These are phyloP conservation scores for Calendula officinalis DNA, from an alignment of 129 eudicot species.

Conservation along the genomic window DNA sequence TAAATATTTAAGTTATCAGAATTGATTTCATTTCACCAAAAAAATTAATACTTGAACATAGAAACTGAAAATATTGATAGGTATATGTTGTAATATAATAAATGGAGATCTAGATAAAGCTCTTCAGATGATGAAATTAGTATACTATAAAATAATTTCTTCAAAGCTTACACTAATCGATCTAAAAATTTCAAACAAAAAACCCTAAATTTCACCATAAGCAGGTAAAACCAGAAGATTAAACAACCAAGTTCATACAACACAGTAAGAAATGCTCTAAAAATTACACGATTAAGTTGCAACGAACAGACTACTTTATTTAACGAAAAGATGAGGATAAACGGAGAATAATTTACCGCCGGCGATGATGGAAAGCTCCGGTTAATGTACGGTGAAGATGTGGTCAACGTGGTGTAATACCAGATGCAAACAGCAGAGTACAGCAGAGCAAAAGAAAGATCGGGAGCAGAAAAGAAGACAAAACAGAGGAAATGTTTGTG, in stretches of 20 bases:
- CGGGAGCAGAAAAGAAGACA: constrained; percentile 19
- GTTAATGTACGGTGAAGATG: too few species aligned
- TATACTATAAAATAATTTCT: not conserved
- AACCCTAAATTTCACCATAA: constrained; percentile 1
- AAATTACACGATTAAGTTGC: not conserved
- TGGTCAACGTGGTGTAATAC: not conserved
- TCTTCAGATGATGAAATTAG: constrained; percentile 2
- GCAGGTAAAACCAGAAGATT: constrained; percentile 6
- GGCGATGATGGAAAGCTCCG: not conserved
- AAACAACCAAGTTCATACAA: not conserved
- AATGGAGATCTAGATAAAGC: constrained; percentile 1
- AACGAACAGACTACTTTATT: not conserved
- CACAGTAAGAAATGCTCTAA: not conserved
- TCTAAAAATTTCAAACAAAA: constrained; percentile 2
- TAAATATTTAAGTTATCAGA: not conserved
- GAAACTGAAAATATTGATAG: not conserved
- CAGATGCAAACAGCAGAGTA: not conserved
- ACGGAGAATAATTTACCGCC: constrained; percentile 9
- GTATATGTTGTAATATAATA: not conserved
- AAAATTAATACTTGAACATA: not conserved
- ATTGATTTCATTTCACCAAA: not conserved
- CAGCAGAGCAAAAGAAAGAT: constrained; percentile 2
- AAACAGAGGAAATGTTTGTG: constrained; percentile 9
- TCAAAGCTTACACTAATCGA: constrained; percentile 12
- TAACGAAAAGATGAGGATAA: not conserved